Evolutionary conservation across 2,329 filamentous ascomycete genomes (phyloP), one percentile per base, ranked within the genome.

Genomic region (Didymella exigua): DNA sequence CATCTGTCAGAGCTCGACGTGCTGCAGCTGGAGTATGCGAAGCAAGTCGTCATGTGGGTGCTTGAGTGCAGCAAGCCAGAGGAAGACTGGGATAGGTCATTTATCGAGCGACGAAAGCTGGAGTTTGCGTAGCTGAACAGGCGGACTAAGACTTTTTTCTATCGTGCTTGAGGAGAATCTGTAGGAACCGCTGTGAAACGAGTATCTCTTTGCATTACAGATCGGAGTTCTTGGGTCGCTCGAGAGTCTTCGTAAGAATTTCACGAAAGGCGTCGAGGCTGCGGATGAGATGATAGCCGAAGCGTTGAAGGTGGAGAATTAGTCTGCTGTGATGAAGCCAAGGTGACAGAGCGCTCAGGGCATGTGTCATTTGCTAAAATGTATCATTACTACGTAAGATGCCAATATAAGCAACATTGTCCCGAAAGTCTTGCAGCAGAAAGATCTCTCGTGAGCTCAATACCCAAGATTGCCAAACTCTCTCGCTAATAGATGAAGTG

Each of bases 61-160:
- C 26, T 54, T 2, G 50, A 44, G 37, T 54, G 50, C 24, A 54
- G 37, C 13, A 54, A 48, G n/a, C 6, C 31, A 16, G n/a, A 37
- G 18, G 19, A 24, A 5, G 37, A 48, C 1, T 48, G 37, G 44
- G 36, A 48, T 16, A 1, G 10, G 24, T 2, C 5, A 1, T 33
- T 33, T 19, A 41, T 49, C 11, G 34, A 21, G 10, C 7, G 14
- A 8, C 30, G 45, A 11, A 31, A 26, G n/a, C 27, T 40, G 19
- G 36, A 21, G 18, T 3, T 40, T 29, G 33, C 26, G 24, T 24
- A 48, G 26, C 18, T 48, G 26, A 38, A 47, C 16, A 16, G 10
- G 8, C 5, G 2, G 9, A 26, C 11, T 2, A 13, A 16, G 31
- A 21, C 27, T 6, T 10, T 37, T 37, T 10, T 16, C 23, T 13